Percentiles rank a stretch among this genome's conserved stretches.
Conservation (phyloP, 208 protist genomes). For the Leptomonas seymouri region DNA sequence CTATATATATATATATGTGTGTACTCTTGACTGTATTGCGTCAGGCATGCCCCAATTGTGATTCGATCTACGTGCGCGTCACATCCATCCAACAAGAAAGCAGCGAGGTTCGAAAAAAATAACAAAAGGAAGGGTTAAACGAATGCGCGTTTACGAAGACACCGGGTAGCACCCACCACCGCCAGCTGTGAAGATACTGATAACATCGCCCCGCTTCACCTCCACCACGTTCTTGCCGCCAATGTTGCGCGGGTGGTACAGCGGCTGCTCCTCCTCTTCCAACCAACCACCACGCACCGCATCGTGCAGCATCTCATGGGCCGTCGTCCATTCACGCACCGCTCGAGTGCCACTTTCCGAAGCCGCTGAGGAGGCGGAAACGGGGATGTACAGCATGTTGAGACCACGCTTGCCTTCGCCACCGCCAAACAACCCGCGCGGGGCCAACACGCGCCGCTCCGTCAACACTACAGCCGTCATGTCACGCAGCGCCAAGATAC, state of each 20-base stretch:
- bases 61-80: not conserved
- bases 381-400: constrained; percentile 58
- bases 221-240: constrained; percentile 65
- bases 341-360: not conserved
- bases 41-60: too few relatives aligned
- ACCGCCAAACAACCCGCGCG: constrained; percentile 87
- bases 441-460: constrained; percentile 88
- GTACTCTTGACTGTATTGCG: too few relatives aligned
- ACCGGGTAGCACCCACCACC: constrained; percentile 52
- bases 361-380: not conserved
- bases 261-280: constrained; percentile 31
- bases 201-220: constrained; percentile 56
- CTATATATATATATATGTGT: too few relatives aligned
- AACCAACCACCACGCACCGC: constrained; percentile 39
- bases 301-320: constrained; percentile 59
- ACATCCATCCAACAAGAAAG: not conserved
- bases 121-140: too few relatives aligned
- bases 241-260: constrained; percentile 61
- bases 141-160: not conserved
- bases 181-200: constrained; percentile 60
- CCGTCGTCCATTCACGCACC: constrained; percentile 22
- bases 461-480: constrained; percentile 90
- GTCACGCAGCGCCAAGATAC: constrained; percentile 81
- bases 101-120: too few relatives aligned
- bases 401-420: constrained; percentile 67